Conservation (phyloP, 1,284 basidiomycete genomes). For the Cryptococcus depauperatus region DNA sequence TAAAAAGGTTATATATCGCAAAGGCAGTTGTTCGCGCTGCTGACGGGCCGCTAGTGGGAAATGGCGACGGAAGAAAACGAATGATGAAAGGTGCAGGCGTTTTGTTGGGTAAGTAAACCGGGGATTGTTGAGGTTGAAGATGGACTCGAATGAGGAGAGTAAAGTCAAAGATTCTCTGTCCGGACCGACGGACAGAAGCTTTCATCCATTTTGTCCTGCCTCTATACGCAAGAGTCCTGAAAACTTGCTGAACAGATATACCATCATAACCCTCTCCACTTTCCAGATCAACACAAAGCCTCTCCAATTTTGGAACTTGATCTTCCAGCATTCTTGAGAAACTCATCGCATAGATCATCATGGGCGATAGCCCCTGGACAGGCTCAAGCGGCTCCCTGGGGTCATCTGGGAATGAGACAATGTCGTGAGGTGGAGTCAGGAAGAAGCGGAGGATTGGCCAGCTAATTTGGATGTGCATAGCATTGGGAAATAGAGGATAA, state of each 20-base stretch:
- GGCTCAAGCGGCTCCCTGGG: not conserved
- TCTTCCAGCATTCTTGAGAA: not conserved
- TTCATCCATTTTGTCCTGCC: not conserved
- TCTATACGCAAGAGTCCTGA: constrained; percentile 1
- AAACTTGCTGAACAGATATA: constrained; percentile 1
- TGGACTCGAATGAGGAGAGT: not conserved
- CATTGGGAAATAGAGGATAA: constrained; percentile 5
- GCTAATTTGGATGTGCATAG: constrained; percentile 1
- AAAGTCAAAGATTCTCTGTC: not conserved
- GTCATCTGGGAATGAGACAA: not conserved
- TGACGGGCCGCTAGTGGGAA: not conserved
- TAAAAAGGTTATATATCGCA: constrained; percentile 3
- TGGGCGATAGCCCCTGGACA: not conserved
- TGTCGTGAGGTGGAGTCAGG: constrained; percentile 2
- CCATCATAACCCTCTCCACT: constrained; percentile 1
- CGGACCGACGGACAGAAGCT: not conserved
- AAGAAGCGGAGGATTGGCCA: constrained; percentile 5
- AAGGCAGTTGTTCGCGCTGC: not conserved
- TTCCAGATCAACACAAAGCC: not conserved
- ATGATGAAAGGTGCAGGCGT: constrained; percentile 1
- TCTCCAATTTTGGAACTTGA: not conserved
- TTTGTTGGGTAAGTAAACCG: not conserved
- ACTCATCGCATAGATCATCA: constrained; percentile 2
- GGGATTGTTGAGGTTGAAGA: constrained; percentile 1
- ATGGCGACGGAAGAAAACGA: not conserved